Evolutionary conservation across 2,329 filamentous ascomycete species (phyloP).

Genomic region (Penicillium sp.): DNA sequence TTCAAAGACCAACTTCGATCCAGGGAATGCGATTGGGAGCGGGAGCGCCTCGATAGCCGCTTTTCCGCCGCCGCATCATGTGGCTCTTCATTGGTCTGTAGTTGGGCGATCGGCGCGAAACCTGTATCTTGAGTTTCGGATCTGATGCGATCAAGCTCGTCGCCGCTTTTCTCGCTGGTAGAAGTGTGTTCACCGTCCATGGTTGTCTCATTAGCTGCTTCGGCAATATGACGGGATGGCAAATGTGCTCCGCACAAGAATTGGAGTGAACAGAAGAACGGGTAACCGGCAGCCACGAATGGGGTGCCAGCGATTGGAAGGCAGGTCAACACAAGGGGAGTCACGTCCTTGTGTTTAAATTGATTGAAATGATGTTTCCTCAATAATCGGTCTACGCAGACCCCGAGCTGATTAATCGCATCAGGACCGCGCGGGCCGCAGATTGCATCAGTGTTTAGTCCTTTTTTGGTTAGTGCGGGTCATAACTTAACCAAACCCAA

Average conservation of each 20-base stretch:
- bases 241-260: background rate
- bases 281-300: background rate
- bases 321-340: too few relatives aligned
- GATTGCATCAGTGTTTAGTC: background rate
- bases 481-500: background rate
- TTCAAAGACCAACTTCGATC: conserved; percentile 39
- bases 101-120: background rate
- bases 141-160: background rate
- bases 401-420: conserved; percentile 23
- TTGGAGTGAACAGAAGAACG: background rate
- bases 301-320: background rate
- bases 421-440: conserved; percentile 2
- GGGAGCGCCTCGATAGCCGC: background rate
- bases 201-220: background rate
- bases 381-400: background rate
- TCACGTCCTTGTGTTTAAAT: background rate
- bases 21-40: conserved; percentile 24
- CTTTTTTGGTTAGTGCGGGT: background rate
- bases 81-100: background rate
- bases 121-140: background rate
- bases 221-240: conserved; percentile 8
- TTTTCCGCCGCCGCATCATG: background rate
- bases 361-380: background rate
- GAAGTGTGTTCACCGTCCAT: background rate
- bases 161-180: background rate